Evolutionary conservation across 2,329 filamentous ascomycete species (phyloP), one percentile per base, ranked within the genome.

Genomic region (Periconia digitata): DNA sequence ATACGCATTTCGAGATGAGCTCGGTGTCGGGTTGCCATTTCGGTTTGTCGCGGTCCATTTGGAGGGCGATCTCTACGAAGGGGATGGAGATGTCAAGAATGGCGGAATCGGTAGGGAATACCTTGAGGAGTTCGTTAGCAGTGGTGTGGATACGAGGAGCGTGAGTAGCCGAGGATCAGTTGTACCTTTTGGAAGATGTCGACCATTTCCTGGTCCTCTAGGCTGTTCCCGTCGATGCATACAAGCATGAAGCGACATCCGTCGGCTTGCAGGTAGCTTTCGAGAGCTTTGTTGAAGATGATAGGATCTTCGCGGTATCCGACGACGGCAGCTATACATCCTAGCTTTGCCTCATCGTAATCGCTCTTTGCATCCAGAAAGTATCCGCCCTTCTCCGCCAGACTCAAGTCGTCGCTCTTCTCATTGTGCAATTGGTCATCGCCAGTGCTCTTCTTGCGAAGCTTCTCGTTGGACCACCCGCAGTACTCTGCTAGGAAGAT

Each of bases 281-380:
- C 53, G 32, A 69, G 46, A n/a, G 59, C 60, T 8, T 56, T 56
- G 22, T 51, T 51, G 49, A 63, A 69, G 2, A 68, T 42, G 4
- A 45, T 48, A 1, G 62, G 58, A 18, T 69, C 65, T 41, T 69
- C 66, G 22, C 66, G 60, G 49, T 66, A 69, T 20, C 66, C 66
- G 15, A 68, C 65, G 17, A 69, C 54, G 0, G 59, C 54, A 6
- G 61, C 61, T 47, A 68, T 60, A 16, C 62, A 65, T 23, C 60
- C 59, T 16, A 48, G 48, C 1, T 46, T 50, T 10, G 12, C 41
- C 46, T n/a, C 41, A 45, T n/a, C 27, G 10, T 20, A 8, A 41
- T 1, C 37, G 24, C 15, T 51, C 27, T 10, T 40, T 8, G 22
- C 47, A 27, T 6, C 27, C 8, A 22, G 13, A 13, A 39, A 21